phyloP scores from a whole-genome alignment of 306 rosid genomes.

The Vigna angularis region DNA sequence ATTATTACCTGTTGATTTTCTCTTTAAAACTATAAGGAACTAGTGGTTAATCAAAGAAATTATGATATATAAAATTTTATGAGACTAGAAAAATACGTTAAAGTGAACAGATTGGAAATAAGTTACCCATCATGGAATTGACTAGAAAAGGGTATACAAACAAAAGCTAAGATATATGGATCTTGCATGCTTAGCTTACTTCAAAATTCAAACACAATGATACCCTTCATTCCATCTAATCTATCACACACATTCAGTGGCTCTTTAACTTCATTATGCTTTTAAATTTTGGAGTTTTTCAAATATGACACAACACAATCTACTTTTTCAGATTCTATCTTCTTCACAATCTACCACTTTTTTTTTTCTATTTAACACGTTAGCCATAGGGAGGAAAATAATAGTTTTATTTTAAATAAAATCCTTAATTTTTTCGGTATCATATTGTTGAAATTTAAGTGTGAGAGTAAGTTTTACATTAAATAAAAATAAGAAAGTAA shows the following conservation, averaged over 20 bases:
- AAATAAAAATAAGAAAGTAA: too few species aligned
- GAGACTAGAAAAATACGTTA: too few species aligned
- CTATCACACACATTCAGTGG: background rate
- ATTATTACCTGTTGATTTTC: too few species aligned
- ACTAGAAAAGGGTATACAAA: constrained; percentile 16
- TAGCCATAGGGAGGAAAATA: too few species aligned
- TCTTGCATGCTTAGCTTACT: background rate
- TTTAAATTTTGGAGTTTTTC: background rate
- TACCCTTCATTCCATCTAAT: background rate
- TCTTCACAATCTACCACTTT: background rate
- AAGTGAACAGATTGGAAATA: background rate
- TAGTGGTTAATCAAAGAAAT: too few species aligned
- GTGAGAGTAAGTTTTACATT: too few species aligned
- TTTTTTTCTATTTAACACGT: too few species aligned
- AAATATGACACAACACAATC: constrained; percentile 4
- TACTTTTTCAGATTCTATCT: constrained; percentile 9
- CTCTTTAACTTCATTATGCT: background rate
- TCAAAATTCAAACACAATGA: constrained; percentile 20
- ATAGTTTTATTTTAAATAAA: too few species aligned
- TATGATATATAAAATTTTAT: too few species aligned
- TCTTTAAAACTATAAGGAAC: too few species aligned
- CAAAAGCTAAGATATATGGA: constrained; percentile 14
- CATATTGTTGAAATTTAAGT: too few species aligned
- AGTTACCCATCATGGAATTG: background rate
- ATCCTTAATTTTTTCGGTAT: too few species aligned